These are phyloP conservation scores for Lecanicillium sp. DNA, from an alignment of 2,329 filamentous ascomycete species.

Conservation along the genomic window DNA sequence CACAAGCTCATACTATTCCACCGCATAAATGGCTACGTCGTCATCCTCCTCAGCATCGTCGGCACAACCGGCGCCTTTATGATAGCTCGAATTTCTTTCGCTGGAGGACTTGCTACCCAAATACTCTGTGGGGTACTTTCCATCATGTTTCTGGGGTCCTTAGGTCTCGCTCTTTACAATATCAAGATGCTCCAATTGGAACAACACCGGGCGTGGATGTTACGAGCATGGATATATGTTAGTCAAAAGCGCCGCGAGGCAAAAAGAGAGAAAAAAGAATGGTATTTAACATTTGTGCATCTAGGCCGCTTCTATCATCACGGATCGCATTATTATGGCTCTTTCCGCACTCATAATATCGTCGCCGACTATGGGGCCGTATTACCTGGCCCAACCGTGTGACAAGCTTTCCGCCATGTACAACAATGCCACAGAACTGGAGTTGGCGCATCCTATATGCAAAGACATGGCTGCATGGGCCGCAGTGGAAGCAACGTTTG, in stretches of 20 bases:
- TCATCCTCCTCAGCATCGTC: constrained; percentile 36
- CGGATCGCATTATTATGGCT: constrained; percentile 36
- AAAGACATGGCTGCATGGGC: constrained; percentile 21
- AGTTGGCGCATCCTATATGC: constrained; percentile 34
- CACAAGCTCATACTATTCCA: constrained; percentile 43
- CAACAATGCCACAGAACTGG: constrained; percentile 14
- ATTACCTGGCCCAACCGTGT: constrained; percentile 28
- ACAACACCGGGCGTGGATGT: constrained; percentile 54
- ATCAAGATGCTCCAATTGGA: constrained; percentile 52
- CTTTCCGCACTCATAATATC: constrained; percentile 27
- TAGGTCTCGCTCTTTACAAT: constrained; percentile 41
- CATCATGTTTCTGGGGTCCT: constrained; percentile 31
- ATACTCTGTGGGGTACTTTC: constrained; percentile 29
- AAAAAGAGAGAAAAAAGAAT: neutral
- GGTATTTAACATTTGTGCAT: neutral
- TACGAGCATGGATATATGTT: constrained; percentile 43
- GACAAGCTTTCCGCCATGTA: constrained; percentile 35
- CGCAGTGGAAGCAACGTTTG: constrained; percentile 23
- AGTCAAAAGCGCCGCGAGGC: too few species aligned
- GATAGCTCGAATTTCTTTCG: constrained; percentile 39
- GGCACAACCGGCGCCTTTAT: constrained; percentile 41
- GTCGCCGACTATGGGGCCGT: constrained; percentile 14
- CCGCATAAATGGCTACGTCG: constrained; percentile 48
- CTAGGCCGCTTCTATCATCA: constrained; percentile 40
- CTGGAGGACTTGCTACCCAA: constrained; percentile 42